Evolutionary conservation across 192 early-diverging fungal genomes (phyloP).

Genomic region (Backusella sp.): DNA sequence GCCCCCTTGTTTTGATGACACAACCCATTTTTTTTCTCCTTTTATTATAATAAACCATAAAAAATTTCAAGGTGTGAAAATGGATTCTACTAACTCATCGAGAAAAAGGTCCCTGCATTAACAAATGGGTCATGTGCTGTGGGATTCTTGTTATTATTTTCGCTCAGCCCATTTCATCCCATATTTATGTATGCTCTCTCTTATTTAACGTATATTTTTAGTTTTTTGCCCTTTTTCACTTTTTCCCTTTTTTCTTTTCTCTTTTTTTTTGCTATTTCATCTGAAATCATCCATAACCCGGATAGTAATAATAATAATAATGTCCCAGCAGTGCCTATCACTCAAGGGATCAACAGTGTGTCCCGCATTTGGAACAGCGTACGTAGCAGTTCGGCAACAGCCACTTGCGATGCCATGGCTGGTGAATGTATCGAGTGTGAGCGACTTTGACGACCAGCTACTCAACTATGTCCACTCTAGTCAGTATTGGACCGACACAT

Average conservation of each 20-base stretch:
- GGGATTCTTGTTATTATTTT: neutral
- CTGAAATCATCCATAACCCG: neutral
- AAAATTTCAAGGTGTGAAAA: neutral
- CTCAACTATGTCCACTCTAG: constrained; percentile 1
- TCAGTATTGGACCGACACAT: neutral
- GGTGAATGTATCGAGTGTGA: neutral
- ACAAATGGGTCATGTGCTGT: neutral
- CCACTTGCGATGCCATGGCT: constrained; percentile 7
- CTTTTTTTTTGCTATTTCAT: neutral
- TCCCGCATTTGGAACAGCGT: neutral
- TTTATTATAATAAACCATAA: constrained; percentile 1
- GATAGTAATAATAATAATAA: neutral
- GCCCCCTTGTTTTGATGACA: neutral
- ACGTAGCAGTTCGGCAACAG: constrained; percentile 2
- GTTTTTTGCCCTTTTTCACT: neutral
- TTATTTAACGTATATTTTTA: neutral
- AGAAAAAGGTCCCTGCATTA: neutral
- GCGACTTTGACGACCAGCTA: constrained; percentile 8
- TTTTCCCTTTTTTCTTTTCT: neutral
- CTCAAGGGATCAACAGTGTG: constrained; percentile 9
- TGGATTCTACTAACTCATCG: neutral
- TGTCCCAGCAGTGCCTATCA: constrained; percentile 16
- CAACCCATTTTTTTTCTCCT: neutral
- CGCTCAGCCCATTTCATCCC: constrained; percentile 6
- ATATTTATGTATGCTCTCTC: neutral